Evolutionary conservation across 495 filamentous ascomycete species (phyloP).

Genomic region (Cladorrhinum samala): DNA sequence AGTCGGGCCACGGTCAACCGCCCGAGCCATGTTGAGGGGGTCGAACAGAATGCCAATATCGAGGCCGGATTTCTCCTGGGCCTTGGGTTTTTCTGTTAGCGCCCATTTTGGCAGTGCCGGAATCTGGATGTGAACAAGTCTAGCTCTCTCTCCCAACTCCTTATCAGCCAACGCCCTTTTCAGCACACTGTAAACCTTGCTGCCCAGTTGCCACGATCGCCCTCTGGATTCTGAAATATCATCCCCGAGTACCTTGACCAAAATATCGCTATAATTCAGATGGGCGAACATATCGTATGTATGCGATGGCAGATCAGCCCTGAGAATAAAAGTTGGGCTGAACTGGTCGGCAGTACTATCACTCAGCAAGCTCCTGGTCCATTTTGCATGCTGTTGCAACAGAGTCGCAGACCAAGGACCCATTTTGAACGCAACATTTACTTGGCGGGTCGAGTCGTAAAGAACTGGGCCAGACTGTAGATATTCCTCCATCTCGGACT

Average conservation of each 20-base stretch:
- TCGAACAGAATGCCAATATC: constrained; percentile 66
- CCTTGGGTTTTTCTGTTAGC: constrained; percentile 19
- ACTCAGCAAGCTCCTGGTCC: constrained; percentile 65
- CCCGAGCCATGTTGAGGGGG: constrained; percentile 59
- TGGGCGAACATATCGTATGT: constrained; percentile 60
- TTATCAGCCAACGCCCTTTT: constrained; percentile 50
- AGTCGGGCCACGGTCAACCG: constrained; percentile 78
- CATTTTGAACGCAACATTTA: constrained; percentile 93
- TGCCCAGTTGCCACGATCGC: constrained; percentile 29
- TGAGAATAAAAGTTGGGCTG: constrained; percentile 71
- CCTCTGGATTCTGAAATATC: constrained; percentile 28
- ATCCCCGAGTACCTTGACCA: constrained; percentile 5
- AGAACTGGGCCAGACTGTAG: constrained; percentile 40
- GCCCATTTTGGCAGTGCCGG: constrained; percentile 39
- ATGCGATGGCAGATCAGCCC: constrained; percentile 57
- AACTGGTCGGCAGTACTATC: constrained; percentile 75
- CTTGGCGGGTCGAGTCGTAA: constrained; percentile 61
- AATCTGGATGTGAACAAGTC: constrained; percentile 52
- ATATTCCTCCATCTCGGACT: constrained; percentile 28
- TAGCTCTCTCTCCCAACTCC: constrained; percentile 57
- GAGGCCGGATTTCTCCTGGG: constrained; percentile 30
- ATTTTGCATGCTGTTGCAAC: constrained; percentile 62
- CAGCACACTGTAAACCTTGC: constrained; percentile 56
- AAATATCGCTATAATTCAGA: constrained; percentile 16
- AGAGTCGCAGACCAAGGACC: constrained; percentile 71